Percentiles rank a stretch among this genome's conserved stretches.
phyloP scores from a whole-genome alignment of 768 basidiomycete species.

The Tephrocybe sp. region DNA sequence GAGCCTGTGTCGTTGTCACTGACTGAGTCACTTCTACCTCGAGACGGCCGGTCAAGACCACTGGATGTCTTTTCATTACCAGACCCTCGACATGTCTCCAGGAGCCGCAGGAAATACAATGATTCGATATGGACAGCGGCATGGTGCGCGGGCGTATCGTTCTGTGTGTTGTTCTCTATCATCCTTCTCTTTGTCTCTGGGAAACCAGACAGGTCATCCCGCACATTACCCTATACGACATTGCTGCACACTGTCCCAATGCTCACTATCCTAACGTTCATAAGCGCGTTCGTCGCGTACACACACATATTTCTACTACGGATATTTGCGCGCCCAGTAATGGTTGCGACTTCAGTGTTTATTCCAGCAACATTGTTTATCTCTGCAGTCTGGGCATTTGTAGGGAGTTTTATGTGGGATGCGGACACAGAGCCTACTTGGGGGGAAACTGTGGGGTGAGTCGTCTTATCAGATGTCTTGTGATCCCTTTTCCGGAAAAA shows the following conservation, averaged over 20 bases:
- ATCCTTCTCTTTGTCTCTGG: constrained; percentile 60
- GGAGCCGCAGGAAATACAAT: constrained; percentile 67
- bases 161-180: constrained; percentile 62
- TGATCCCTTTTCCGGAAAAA: background rate
- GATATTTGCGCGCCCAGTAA: constrained; percentile 81
- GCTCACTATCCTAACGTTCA: constrained; percentile 66
- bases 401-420: constrained; percentile 71
- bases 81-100: constrained; percentile 66
- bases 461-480: constrained; percentile 10
- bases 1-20: constrained; percentile 59
- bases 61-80: constrained; percentile 75
- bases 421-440: constrained; percentile 58
- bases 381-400: constrained; percentile 78
- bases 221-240: constrained; percentile 59
- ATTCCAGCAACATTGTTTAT: constrained; percentile 72
- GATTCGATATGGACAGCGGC: constrained; percentile 70
- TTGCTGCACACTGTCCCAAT: constrained; percentile 77
- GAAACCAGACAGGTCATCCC: constrained; percentile 38
- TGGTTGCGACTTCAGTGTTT: constrained; percentile 73
- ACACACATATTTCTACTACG: constrained; percentile 72
- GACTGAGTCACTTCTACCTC: constrained; percentile 76
- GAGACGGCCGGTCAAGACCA: constrained; percentile 64
- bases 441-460: constrained; percentile 81
- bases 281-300: constrained; percentile 72
- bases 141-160: constrained; percentile 56